Conservation (phyloP, 768 basidiomycete genomes). For the Lyophyllum shimeji region DNA sequence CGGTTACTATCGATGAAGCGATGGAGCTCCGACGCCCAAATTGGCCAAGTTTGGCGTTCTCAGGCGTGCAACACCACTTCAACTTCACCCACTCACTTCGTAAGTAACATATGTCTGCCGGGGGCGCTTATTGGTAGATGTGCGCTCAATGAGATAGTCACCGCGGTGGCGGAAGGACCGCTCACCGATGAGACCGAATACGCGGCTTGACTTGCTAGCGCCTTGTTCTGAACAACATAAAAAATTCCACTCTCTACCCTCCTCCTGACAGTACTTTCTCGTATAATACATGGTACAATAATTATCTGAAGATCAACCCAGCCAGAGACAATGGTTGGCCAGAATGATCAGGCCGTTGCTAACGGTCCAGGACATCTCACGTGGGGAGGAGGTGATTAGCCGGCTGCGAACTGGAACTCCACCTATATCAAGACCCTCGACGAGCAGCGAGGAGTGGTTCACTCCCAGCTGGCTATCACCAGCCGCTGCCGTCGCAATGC, state of each 20-base stretch:
- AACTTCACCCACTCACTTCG: not conserved
- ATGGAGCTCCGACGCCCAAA: slow-evolving; percentile 15
- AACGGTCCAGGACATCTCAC: slow-evolving; percentile 1
- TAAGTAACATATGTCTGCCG: not conserved
- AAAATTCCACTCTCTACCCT: no score
- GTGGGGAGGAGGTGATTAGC: slow-evolving; percentile 9
- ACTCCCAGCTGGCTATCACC: not conserved
- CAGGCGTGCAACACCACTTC: not conserved
- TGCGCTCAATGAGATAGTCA: not conserved
- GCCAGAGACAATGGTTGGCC: not conserved
- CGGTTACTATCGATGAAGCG: slow-evolving; percentile 11
- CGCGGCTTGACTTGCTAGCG: no score
- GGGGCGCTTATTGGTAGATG: not conserved
- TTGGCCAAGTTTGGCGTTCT: slow-evolving; percentile 3
- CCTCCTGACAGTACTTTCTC: no score
- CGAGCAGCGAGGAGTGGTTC: slow-evolving; percentile 6
- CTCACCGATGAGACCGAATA: no score
- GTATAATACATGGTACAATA: not conserved
- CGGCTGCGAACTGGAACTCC: slow-evolving; percentile 4
- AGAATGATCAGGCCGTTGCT: not conserved
- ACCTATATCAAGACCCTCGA: not conserved
- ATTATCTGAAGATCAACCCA: not conserved
- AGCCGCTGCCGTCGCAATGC: slow-evolving; percentile 24
- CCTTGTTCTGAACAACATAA: no score
- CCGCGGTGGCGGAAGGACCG: not conserved